A percentile compares a stretch with the other conserved stretches of the same genome.
phyloP scores from a whole-genome alignment of 2,329 filamentous ascomycete genomes.

The Pseudogymnoascus sp. region DNA sequence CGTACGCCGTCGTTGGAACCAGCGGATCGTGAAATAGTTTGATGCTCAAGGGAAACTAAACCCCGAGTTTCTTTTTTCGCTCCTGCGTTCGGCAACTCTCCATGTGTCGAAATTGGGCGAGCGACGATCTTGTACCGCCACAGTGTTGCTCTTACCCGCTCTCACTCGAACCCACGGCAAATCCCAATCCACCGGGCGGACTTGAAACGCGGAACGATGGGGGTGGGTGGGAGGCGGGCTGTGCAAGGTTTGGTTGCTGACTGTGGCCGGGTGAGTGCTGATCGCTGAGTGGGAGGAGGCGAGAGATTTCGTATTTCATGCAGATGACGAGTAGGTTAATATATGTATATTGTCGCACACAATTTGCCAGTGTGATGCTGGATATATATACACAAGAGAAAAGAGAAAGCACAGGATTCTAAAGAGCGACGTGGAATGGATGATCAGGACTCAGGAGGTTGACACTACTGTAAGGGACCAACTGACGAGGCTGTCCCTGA shows the following conservation, averaged over 20 bases:
- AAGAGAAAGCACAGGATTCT: background rate
- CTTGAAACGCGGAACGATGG: background rate
- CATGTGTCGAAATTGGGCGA: background rate
- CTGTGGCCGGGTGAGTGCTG: background rate
- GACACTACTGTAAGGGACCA: background rate
- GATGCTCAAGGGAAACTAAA: conserved; percentile 4
- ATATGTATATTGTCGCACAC: background rate
- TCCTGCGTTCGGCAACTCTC: background rate
- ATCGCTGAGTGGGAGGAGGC: background rate
- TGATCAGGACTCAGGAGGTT: background rate
- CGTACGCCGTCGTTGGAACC: background rate
- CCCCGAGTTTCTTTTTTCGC: background rate
- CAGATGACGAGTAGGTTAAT: background rate
- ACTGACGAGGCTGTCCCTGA: background rate
- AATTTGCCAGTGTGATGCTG: background rate
- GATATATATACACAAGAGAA: background rate
- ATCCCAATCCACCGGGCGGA: background rate
- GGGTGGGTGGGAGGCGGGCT: background rate
- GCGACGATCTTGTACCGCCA: conserved; percentile 1
- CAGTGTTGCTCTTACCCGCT: conserved; percentile 1
- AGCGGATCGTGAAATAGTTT: background rate
- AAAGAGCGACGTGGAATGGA: background rate
- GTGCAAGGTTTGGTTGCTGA: conserved; percentile 1
- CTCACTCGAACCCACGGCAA: conserved; percentile 1
- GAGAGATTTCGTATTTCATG: conserved; percentile 4